Evolutionary conservation across 208 protist species (phyloP).

Genomic region (Wallacemonas collosoma): DNA sequence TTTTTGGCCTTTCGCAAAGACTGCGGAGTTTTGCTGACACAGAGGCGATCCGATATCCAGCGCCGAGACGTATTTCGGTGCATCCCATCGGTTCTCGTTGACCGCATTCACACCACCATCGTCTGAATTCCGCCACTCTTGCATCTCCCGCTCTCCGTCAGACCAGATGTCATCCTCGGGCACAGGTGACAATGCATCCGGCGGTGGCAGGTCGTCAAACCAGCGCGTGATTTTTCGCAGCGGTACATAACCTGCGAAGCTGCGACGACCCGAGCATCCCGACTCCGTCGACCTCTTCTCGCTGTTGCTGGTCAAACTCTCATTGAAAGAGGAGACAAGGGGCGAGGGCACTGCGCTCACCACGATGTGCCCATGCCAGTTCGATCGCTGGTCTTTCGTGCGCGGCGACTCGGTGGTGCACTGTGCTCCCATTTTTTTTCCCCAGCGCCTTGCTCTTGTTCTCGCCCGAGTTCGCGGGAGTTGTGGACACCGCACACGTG

Average conservation of each 20-base stretch:
- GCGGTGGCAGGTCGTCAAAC: slow-evolving; percentile 26
- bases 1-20: slow-evolving; percentile 5
- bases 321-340: slow-evolving; percentile 34
- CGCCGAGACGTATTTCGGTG: slow-evolving; percentile 53
- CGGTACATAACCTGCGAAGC: slow-evolving; percentile 36
- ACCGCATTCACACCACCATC: slow-evolving; percentile 24
- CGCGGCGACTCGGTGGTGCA: slow-evolving; percentile 30
- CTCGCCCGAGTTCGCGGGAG: not conserved
- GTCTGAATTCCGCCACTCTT: slow-evolving; percentile 42
- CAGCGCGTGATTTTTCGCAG: slow-evolving; percentile 33
- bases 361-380: not conserved
- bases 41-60: slow-evolving; percentile 27
- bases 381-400: slow-evolving; percentile 20
- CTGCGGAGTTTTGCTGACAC: not conserved
- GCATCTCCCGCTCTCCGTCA: slow-evolving; percentile 37
- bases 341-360: slow-evolving; percentile 35
- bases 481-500: not conserved
- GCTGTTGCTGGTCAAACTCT: slow-evolving; percentile 6
- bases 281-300: slow-evolving; percentile 15
- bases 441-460: not conserved
- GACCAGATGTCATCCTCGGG: slow-evolving; percentile 42
- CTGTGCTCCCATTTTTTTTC: slow-evolving; percentile 29
- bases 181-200: slow-evolving; percentile 20
- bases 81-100: slow-evolving; percentile 25
- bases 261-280: slow-evolving; percentile 18